Conservation (phyloP, 768 basidiomycete genomes). For the Mycena crocata region DNA sequence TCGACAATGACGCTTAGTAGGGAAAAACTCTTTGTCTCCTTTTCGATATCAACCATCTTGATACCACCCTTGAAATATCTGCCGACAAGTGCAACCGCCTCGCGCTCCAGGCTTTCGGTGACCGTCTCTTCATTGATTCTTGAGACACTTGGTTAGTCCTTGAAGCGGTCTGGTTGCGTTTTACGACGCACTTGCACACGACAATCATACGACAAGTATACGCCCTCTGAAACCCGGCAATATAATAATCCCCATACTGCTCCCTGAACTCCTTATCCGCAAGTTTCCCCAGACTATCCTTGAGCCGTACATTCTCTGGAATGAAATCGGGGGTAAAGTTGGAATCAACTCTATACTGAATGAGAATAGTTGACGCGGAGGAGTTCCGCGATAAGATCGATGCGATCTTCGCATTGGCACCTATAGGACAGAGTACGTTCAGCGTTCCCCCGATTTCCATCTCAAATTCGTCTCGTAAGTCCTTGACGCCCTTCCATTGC, state of each 20-base stretch:
- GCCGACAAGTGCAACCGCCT: slow-evolving; percentile 20
- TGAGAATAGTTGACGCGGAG: slow-evolving; percentile 28
- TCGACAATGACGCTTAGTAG: slow-evolving; percentile 35
- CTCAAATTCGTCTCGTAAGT: slow-evolving; percentile 31
- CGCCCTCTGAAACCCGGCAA: slow-evolving; percentile 28
- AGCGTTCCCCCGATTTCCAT: slow-evolving; percentile 33
- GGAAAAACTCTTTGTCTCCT: slow-evolving; percentile 24
- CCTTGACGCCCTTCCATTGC: slow-evolving; percentile 30
- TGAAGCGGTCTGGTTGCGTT: neutral
- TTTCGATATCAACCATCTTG: slow-evolving; percentile 22
- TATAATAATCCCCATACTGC: slow-evolving; percentile 36
- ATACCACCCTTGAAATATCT: slow-evolving; percentile 32
- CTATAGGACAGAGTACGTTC: slow-evolving; percentile 26
- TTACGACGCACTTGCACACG: slow-evolving; percentile 35
- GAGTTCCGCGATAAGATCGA: slow-evolving; percentile 23
- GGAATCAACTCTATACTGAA: slow-evolving; percentile 30
- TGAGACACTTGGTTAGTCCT: neutral
- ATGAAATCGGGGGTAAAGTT: slow-evolving; percentile 28
- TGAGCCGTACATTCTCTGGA: slow-evolving; percentile 19
- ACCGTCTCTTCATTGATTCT: slow-evolving; percentile 30
- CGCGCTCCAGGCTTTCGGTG: slow-evolving; percentile 26
- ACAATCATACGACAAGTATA: slow-evolving; percentile 37
- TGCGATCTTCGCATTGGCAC: slow-evolving; percentile 28
- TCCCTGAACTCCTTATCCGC: slow-evolving; percentile 29
- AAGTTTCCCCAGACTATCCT: slow-evolving; percentile 27